A percentile compares a stretch with the other conserved stretches of the same genome.
Evolutionary conservation across 164 flowering plant genomes (phyloP).

Genomic region (Nymphaea colorata): DNA sequence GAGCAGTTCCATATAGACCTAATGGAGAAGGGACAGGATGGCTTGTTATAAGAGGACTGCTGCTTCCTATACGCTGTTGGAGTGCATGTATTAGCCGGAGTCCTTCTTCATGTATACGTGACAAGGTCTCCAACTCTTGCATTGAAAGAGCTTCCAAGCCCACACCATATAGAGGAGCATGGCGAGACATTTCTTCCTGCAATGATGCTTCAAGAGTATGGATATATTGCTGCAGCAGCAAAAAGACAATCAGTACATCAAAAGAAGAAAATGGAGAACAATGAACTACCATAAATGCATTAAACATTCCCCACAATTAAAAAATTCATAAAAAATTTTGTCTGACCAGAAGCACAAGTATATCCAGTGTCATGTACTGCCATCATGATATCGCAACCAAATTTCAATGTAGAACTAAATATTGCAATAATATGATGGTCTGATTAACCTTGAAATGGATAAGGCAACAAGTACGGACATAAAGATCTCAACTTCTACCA

Average conservation of each 20-base stretch:
- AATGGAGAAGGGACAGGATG: slow-evolving; percentile 32
- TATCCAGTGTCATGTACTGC: no score
- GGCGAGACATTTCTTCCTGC: slow-evolving; percentile 95
- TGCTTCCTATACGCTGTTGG: slow-evolving; percentile 47
- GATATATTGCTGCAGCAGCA: slow-evolving; percentile 66
- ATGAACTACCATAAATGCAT: neutral
- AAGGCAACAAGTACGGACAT: no score
- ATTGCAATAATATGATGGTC: no score
- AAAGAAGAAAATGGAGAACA: neutral
- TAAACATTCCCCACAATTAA: no score
- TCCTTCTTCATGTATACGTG: slow-evolving; percentile 94
- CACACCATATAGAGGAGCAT: slow-evolving; percentile 96
- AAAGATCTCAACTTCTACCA: no score
- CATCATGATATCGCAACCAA: no score
- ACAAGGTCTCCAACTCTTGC: slow-evolving; percentile 84
- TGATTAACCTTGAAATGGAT: no score
- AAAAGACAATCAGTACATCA: neutral
- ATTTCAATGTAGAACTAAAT: no score
- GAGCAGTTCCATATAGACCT: slow-evolving; percentile 34
- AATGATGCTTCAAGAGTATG: slow-evolving; percentile 61
- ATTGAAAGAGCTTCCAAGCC: slow-evolving; percentile 84
- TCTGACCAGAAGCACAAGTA: no score
- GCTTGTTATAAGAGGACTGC: slow-evolving; percentile 54
- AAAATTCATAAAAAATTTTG: no score
- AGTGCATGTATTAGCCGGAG: slow-evolving; percentile 77